A percentile compares a stretch with the other conserved stretches of the same genome.
These are phyloP conservation scores for Aspergillus sp. DNA, from an alignment of 2,329 filamentous ascomycete species.

Conservation along the genomic window DNA sequence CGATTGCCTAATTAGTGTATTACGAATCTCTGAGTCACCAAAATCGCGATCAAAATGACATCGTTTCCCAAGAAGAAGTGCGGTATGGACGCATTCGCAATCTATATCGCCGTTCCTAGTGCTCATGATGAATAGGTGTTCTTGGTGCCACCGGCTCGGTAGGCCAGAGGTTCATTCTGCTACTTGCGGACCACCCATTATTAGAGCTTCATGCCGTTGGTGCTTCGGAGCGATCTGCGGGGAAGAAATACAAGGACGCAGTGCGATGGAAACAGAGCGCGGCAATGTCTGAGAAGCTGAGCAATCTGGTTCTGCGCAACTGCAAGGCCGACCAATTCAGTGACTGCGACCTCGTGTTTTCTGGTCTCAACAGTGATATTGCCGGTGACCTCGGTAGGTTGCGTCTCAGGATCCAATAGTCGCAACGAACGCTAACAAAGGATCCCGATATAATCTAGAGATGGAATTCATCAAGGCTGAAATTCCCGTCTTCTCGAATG, in stretches of 20 bases:
- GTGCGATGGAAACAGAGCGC: conserved; percentile 91
- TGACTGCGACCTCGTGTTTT: conserved; percentile 93
- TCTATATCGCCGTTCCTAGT: neutral
- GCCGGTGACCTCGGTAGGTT: conserved; percentile 81
- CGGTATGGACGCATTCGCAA: conserved; percentile 27
- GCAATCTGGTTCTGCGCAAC: conserved; percentile 78
- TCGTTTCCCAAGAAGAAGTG: conserved; percentile 41
- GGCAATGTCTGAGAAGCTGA: conserved; percentile 74
- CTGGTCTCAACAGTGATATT: conserved; percentile 86
- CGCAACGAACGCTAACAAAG: conserved; percentile 1
- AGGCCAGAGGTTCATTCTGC: conserved; percentile 90
- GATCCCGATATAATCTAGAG: conserved; percentile 53
- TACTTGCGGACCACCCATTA: conserved; percentile 83
- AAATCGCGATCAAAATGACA: conserved; percentile 26
- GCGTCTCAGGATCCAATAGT: neutral
- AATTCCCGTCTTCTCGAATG: conserved; percentile 93
- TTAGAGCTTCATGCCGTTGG: conserved; percentile 86
- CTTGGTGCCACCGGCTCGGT: conserved; percentile 92
- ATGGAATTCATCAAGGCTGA: conserved; percentile 87
- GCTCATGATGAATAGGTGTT: conserved; percentile 56
- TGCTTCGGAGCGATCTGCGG: conserved; percentile 82
- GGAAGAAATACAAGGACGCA: conserved; percentile 92
- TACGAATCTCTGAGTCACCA: conserved; percentile 5
- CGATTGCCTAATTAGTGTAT: conserved; percentile 6
- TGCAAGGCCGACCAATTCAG: conserved; percentile 79